Base-by-base conservation (phyloP, 2,329 filamentous ascomycete genomes). In the Cytospora piceae region DNA sequence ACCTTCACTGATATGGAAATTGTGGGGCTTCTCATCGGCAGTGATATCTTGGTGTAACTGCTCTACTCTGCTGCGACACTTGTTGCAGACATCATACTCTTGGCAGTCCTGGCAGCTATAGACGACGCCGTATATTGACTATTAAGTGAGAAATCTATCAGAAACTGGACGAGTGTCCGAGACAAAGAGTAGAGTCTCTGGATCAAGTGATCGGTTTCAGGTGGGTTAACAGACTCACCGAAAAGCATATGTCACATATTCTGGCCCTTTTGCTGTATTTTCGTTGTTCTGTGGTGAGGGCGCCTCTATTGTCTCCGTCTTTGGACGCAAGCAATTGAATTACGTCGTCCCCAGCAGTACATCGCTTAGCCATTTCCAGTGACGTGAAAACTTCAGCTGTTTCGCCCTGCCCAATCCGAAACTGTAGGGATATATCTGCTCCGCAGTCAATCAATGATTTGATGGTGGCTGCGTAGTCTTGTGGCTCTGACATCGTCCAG, bases 281-380 rank as follows among this genome's bases (percentile, higher is more conserved):
- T 22, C 5, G 34, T 22, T 6, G 6, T n/a, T 56, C 14, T 37
- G 8, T 34, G 53, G 7, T 9, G 5, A 5, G 3, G 5, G 5
- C 5, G 8, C 4, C 7, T 11, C n/a, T n/a, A 15, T 7, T n/a
- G 31, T 15, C 8, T 37, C 17, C 17, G 20, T 17, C 29, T 37
- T 17, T 20, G 8, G 37, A 12, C 12, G 37, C n/a, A n/a, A 56
- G 53, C n/a, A 56, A 27, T 9, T 12, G 29, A 22, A 56, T 31
- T 11, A 56, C 29, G 7, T 34, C 53, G 11, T 37, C 53, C 20
- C 34, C 29, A 6, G n/a, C 29, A 2, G n/a, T 31, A 61, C 49
- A 61, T 51, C 49, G 46, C 39, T 42, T 53, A n/a, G 58, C 58
- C 58, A 61, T 61, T 31, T 34, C 37, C 58, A 61, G 27, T 24